Evolutionary conservation across 169 alveolate species (phyloP), one percentile per base, ranked within the genome.

Genomic region (Plasmodium malariae): DNA sequence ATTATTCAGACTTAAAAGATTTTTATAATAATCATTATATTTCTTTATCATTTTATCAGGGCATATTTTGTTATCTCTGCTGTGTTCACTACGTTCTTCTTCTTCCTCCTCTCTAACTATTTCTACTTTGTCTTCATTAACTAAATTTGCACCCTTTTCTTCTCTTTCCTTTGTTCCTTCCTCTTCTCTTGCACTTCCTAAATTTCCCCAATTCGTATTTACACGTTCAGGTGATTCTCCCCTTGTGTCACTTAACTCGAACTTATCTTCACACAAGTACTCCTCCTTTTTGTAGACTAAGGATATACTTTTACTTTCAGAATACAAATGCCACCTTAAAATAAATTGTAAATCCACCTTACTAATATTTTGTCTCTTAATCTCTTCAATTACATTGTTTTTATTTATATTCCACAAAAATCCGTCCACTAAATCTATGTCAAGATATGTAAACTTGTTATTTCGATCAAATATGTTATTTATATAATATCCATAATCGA

Each of bases 281-380:
- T 51, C 45, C 3, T 26, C 19, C 45, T 30, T 65, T 21, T 71
- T 59, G 19, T 36, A 40, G 6, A 76, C 76, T 2, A 76, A 67
- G 7, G 92, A 70, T 37, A 85, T 21, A 36, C 32, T 28, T 26
- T 90, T 90, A 30, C 93, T 60, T 26, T 89, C 91, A 12, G 74
- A 55, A 45, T 72, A 43, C 17, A 83, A 57, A 43, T 94, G 96
- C 96, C 96, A 94, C 12, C 68, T 67, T 43, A 94, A 87, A 7
- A 88, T 57, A 51, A 94, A 92, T 54, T 91, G 95, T 43, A 85
- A 69, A 45, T 87, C 85, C 0, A 94, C 88, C 19, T 59, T 40
- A n/a, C 30, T 85, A 19, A 19, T 68, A 24, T 87, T 90, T 49
- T 94, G 96, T 14, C 95, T 63, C 6, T 45, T 55, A 49, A 90